A percentile compares a stretch with the other conserved stretches of the same genome.
These are phyloP conservation scores for Gentiana macrophylla DNA, from an alignment of 257 asterid genomes.

Conservation along the genomic window DNA sequence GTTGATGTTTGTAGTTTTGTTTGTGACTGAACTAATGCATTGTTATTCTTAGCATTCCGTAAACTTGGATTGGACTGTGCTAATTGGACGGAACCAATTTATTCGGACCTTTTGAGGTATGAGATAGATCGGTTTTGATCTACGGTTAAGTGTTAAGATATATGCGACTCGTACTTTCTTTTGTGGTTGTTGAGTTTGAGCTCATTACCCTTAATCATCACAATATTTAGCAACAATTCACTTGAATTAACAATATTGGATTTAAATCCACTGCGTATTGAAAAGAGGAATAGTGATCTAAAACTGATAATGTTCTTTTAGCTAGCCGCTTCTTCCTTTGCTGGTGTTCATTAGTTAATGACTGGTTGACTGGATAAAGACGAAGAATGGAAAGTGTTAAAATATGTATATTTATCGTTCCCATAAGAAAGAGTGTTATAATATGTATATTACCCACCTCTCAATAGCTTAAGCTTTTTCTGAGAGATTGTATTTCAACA, in stretches of 20 bases:
- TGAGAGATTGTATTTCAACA: too few species aligned
- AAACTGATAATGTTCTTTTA: too few species aligned
- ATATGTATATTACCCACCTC: too few species aligned
- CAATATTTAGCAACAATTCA: too few species aligned
- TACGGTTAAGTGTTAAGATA: too few species aligned
- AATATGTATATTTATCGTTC: too few species aligned
- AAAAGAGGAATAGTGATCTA: background rate
- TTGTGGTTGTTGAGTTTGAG: too few species aligned
- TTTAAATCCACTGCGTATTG: background rate
- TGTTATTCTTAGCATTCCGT: constrained; percentile 60
- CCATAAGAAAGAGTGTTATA: too few species aligned
- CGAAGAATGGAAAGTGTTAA: background rate
- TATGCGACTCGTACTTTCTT: too few species aligned
- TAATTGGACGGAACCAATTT: constrained; percentile 92
- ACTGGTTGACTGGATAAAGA: background rate
- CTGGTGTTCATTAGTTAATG: background rate
- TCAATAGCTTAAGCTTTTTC: too few species aligned
- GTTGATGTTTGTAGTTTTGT: background rate
- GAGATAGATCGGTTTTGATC: constrained; percentile 9
- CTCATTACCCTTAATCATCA: too few species aligned
- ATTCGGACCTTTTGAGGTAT: constrained; percentile 76
- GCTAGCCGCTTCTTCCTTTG: background rate
- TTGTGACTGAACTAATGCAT: constrained; percentile 11
- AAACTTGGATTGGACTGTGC: constrained; percentile 99
- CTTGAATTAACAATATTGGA: too few species aligned